Base-by-base conservation (phyloP, 1,284 basidiomycete genomes). In the Moesziomyces aphidis region DNA sequence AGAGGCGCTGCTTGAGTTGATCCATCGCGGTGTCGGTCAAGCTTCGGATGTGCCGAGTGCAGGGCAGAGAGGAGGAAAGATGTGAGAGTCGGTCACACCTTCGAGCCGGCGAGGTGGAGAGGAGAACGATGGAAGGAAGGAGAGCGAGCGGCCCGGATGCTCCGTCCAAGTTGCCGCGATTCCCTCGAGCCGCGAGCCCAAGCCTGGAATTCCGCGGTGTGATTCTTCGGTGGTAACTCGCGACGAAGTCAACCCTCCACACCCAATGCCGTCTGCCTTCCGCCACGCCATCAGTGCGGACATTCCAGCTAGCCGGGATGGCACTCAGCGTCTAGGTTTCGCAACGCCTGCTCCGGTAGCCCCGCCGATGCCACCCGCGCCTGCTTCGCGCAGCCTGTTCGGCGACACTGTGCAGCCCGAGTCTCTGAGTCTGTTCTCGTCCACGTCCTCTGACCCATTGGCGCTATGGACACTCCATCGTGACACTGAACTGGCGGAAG, bases 381-480 rank as follows among this genome's bases (percentile, higher is more conserved):
- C 31, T 45, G 47, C 42, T 17, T 17, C 43, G 9, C 19, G 22
- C 17, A 52, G 57, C 2, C 75, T 55, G 55, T 89, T 92, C 78
- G 83, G 87, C 3, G 80, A 86, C 63, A 86, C 87, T 42, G 84
- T 90, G 6, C 90, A 93, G 82, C 90, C 92, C 0, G 86, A 89
- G 22, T 82, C 90, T 17, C 85, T 94, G 31, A 92, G 91, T 11
- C 83, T 95, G 17, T 92, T 94, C 79, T 93, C 92, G 8, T 92
- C 92, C 0, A 91, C 91, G 1, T 89, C 89, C 15, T 88, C 89
- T 72, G 85, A 89, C 60, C 88, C 90, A 73, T 85, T 93, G 28
- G 86, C 87, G 9, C 85, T 93, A 0, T 94, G 91, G 85, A 85
- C 84, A 0, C 65, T 83, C 0, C 85, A 87, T 21, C 86, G 85